Evolutionary conservation across 208 protist genomes (phyloP), one percentile per base, ranked within the genome.

Genomic region (Acanthamoeba sp.): DNA sequence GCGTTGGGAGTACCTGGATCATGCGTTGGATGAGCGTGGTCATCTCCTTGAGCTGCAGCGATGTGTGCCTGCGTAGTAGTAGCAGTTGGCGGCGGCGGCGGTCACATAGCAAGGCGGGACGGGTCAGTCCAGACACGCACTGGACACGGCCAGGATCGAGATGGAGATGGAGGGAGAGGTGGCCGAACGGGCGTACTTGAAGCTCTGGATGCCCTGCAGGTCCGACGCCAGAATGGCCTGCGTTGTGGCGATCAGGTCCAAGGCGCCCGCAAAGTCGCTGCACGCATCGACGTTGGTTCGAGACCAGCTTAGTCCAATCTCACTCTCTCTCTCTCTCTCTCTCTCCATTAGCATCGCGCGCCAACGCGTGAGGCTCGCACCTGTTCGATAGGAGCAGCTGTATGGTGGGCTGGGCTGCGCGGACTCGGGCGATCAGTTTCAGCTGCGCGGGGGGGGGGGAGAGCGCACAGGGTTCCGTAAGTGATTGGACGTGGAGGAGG

Each of bases 11-110:
- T 38, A 36, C 78, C 78, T 84, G 64, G n/a, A 94, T 94, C 92
- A 94, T 94, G 16, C 62, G 22, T 40, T 94, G 78, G 27, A 94
- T 94, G 52, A 89, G 38, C 12, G 20, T 89, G 3, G 92, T 91
- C 92, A 89, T 94, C 52, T 94, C 92, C 64, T 94, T 78, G 18
- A 94, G 78, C 59, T 94, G 92, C 20, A 89, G 32, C n/a, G 57
- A 59, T 42, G 80, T 91, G 45, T 94, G 78, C 52, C 92, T 94
- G 69, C 18, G 4, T 2, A 34, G 6, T 6, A 42, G 48, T 4
- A 29, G n/a, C n/a, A 1, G 91, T n/a, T 34, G 52, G 24, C 27
- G 16, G 27, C 2, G 7, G 2, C 24, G 12, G 88, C 7, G 38
- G 38, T 18, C 29, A 78, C 29, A 78, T 85, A n/a, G n/a, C n/a